Evolutionary conservation across 805 yeast species (phyloP).

Genomic region (Candida mattraensis): DNA sequence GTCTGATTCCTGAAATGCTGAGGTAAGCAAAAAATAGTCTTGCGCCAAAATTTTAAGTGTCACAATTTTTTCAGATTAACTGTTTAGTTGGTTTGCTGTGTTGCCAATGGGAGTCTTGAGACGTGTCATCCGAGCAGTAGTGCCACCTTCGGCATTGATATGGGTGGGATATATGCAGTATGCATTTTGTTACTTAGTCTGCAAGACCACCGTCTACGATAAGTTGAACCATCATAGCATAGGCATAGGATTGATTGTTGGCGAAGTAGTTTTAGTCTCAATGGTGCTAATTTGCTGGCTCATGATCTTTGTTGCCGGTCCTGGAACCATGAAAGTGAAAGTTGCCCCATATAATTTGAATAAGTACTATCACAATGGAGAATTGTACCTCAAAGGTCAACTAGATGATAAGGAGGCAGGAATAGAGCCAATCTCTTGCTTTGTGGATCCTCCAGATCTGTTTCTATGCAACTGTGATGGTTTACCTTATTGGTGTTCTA

Average conservation of each 20-base stretch:
- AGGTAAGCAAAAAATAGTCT: neutral
- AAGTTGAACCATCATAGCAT: constrained; percentile 37
- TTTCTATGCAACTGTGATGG: constrained; percentile 75
- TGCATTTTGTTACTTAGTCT: constrained; percentile 30
- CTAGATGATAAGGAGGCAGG: constrained; percentile 8
- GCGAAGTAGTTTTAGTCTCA: constrained; percentile 29
- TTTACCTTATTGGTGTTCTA: constrained; percentile 71
- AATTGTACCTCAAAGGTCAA: constrained; percentile 2
- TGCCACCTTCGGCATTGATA: constrained; percentile 17
- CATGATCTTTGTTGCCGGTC: constrained; percentile 49
- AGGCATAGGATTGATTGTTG: constrained; percentile 35
- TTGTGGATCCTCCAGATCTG: constrained; percentile 49
- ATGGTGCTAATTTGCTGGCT: constrained; percentile 43
- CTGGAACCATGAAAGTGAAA: constrained; percentile 47
- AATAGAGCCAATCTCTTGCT: constrained; percentile 8
- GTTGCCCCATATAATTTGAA: constrained; percentile 37
- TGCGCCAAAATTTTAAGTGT: no score
- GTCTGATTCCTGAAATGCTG: constrained; percentile 10
- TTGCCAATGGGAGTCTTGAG: neutral
- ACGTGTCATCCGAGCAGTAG: neutral
- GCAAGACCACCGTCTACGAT: constrained; percentile 38
- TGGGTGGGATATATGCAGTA: constrained; percentile 31
- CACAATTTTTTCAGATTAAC: no score
- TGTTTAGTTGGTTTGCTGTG: no score
- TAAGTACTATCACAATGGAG: constrained; percentile 25